Evolutionary conservation across 805 yeast species (phyloP), one percentile per base, ranked within the genome.

Genomic region (Yamadazyma takamatsuzukensis): DNA sequence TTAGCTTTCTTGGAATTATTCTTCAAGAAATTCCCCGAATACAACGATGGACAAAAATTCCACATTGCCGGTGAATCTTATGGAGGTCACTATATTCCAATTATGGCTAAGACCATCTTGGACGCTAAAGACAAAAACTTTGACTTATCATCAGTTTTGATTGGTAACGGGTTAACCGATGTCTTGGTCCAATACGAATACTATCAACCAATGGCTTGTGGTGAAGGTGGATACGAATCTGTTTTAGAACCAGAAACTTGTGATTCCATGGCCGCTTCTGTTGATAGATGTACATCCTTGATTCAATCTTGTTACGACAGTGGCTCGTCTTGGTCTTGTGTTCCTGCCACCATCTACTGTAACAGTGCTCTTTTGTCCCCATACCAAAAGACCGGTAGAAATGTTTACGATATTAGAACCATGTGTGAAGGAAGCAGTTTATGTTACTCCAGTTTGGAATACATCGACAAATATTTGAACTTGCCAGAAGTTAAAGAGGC

Each of bases 121-220:
- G 55, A 59, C 31, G 67, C 64, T 40, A 51, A 50, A 29, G 66
- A 62, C 35, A 61, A 64, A 35, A 49, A 57, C 14, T 61, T 62
- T 44, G 76, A 85, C 48, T 68, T 88, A 45, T 64, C 83, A 9
- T 84, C 96, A 3, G 80, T 89, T 13, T 53, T 90, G 54, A 89
- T 89, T 50, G 97, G 97, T 41, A 89, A 89, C 56, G 97, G 97
- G 33, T 75, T 89, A 46, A 86, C 95, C 21, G 95, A 87, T 56
- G 83, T 95, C 3, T 65, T 82, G 38, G 71, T 74, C 27, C 96
- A 88, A 68, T 80, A 82, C 51, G 73, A 74, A 37, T 78, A 79
- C 58, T 88, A 86, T 54, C 77, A 82, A 57, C 95, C 94, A 43
- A 89, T 90, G 97, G 95, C 95, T 4, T 90, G 97, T 61, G 93